Evolutionary conservation across 805 yeast species (phyloP), one percentile per base, ranked within the genome.

Genomic region (Dipodascopsis tothii): DNA sequence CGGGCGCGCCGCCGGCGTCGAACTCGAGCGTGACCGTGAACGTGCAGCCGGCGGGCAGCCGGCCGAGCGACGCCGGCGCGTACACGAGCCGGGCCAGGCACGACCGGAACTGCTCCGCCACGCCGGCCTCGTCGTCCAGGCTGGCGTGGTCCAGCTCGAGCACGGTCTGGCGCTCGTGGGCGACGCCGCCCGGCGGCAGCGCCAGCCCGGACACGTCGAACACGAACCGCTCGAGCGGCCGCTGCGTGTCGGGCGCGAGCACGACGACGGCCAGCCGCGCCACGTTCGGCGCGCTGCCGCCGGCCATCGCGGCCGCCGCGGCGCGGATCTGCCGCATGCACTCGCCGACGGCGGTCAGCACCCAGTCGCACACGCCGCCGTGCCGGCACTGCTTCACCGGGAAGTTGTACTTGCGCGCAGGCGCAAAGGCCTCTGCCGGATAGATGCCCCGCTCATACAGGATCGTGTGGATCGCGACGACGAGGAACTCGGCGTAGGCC

Each of bases 391-490:
- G 67, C 47, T 64, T 60, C 3, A 69, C 66, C 0, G 72, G 61
- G n/a, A 65, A 45, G 37, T 70, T 71, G 51, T 73, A 73, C 23
- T 70, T 64, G 20, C 68, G 66, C 2, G 63, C 62, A 9, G 58
- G 56, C 19, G 62, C 65, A 56, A 74, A 83, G 0, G 80, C 66
- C 39, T 66, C 70, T 1, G 45, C 54, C 0, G 80, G 80, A 52
- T 82, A 82, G 0, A 82, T 60, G 1, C 61, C 57, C 37, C 78
- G 69, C 39, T 71, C 62, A 57, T 73, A 79, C 39, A 80, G 60
- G 1, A 80, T 65, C 34, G 75, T 75, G 46, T 80, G 80, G 6
- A 75, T 56, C 63, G 73, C 69, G 1, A 72, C 74, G 2, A 66
- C 61, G 9, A 80, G 46, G 40, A 77, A 71, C 18, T 45, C 51